Conservation (phyloP, 768 basidiomycete genomes). For the Hericium erinaceus region DNA sequence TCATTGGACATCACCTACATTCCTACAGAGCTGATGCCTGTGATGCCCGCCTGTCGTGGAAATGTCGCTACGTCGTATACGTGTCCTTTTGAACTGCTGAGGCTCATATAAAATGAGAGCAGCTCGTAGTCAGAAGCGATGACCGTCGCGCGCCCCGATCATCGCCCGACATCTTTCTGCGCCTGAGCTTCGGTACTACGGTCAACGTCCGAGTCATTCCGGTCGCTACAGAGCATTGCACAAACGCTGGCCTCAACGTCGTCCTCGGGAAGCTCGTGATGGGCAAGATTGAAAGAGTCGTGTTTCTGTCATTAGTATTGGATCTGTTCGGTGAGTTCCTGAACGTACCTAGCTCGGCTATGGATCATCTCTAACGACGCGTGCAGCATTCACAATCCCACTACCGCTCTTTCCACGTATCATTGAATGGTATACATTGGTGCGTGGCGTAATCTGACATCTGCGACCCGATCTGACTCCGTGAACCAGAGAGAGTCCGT, state of each 20-base stretch:
- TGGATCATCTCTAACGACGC: not conserved
- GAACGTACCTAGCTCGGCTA: not conserved
- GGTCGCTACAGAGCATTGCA: not conserved
- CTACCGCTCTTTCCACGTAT: conserved; percentile 98
- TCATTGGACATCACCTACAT: conserved; percentile 1
- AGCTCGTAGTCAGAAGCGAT: no score
- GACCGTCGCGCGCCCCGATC: no score
- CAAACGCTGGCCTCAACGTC: not conserved
- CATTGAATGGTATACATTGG: conserved; percentile 76
- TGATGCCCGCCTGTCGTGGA: not conserved
- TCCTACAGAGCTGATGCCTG: not conserved
- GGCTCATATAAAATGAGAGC: not conserved
- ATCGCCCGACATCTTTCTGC: no score
- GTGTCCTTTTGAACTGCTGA: not conserved
- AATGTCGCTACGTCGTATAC: not conserved
- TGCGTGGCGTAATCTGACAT: not conserved
- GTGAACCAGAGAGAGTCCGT: conserved; percentile 55
- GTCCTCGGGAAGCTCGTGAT: conserved; percentile 24
- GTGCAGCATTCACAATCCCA: conserved; percentile 81
- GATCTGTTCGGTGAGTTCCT: conserved; percentile 62
- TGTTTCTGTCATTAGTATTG: conserved; percentile 84
- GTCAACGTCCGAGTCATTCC: no score
- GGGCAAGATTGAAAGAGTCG: conserved; percentile 66
- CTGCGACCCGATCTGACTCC: not conserved
- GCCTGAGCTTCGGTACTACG: no score